Evolutionary conservation across 768 basidiomycete genomes (phyloP), one percentile per base, ranked within the genome.

Genomic region (Rhodotorula taiwanensis): DNA sequence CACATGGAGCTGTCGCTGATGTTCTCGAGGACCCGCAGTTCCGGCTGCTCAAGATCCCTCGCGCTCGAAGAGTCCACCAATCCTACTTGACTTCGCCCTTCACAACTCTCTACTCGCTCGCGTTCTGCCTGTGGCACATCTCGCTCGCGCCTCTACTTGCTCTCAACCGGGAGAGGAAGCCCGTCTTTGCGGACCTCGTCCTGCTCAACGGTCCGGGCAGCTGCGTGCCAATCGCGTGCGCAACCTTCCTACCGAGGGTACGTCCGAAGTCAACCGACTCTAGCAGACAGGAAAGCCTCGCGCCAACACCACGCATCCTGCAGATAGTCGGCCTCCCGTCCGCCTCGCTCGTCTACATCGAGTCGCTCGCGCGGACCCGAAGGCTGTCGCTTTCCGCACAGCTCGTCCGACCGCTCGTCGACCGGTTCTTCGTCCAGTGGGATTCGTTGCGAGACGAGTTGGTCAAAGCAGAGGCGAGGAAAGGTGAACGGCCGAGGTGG

Each of bases 181-280:
- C 68, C 15, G 62, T 77, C 6, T 83, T 84, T 71, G 82, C 84
- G 31, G 90, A 97, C 60, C 77, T 89, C 33, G 78, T 99, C 52
- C 77, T 99, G 54, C 76, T 98, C 33, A 98, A 98, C 75, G 95
- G 95, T 3, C 95, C 95, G 1, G 94, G 95, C 21, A 97, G 94
- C 10, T 93, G 89, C 74, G 83, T 93, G 39, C 78, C 86, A 9
- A 79, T 98, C 10, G 89, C 86, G 61, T 62, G 82, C 21, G 84
- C 87, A 1, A 81, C 84, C 20, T 85, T 70, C 44, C 49, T 73
- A 0, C 69, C 70, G 2, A 39, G 64, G 16, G 73, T 73, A 9
- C 3, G 70, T 34, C 28, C 4, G n/a, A n/a, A n/a, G n/a, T n/a
- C n/a, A n/a, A n/a, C n/a, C n/a, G n/a, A n/a, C n/a, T n/a, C n/a